A percentile compares a stretch with the other conserved stretches of the same genome.
These are phyloP conservation scores for Murraya koenigii DNA, from an alignment of 345 rosid genomes.

Conservation along the genomic window DNA sequence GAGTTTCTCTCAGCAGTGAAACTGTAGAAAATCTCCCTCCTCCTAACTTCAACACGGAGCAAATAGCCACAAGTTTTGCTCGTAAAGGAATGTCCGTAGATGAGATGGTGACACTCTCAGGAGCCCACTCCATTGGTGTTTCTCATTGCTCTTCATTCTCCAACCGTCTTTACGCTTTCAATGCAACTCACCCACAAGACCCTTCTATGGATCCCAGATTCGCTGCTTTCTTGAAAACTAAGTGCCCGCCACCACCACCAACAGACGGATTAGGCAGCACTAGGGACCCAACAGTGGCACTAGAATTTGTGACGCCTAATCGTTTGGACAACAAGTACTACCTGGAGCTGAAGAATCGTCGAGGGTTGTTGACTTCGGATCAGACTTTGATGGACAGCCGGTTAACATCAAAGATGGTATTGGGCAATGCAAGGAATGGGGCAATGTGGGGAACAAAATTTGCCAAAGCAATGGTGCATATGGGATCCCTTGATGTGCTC, in stretches of 20 bases:
- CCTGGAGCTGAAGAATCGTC: conserved; percentile 16
- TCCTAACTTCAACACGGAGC: conserved; percentile 20
- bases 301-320: conserved; percentile 26
- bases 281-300: conserved; percentile 10
- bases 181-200: conserved; percentile 33
- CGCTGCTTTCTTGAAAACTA: conserved; percentile 36
- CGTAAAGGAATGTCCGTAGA: conserved; percentile 37
- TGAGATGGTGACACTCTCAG: conserved; percentile 52
- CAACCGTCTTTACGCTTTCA: conserved; percentile 33
- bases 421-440: conserved; percentile 24
- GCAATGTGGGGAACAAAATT: conserved; percentile 28
- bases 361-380: conserved; percentile 42
- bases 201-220: conserved; percentile 30
- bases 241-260: conserved; percentile 24
- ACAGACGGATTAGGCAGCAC: neutral
- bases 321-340: conserved; percentile 43
- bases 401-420: conserved; percentile 25
- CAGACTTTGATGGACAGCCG: conserved; percentile 30
- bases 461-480: conserved; percentile 35
- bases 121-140: conserved; percentile 47
- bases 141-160: conserved; percentile 43
- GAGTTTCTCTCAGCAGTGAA: conserved; percentile 26
- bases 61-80: conserved; percentile 24
- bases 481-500: conserved; percentile 39
- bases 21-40: conserved; percentile 30